phyloP scores from a whole-genome alignment of 2,329 filamentous ascomycete genomes.

The Phoma sp. region DNA sequence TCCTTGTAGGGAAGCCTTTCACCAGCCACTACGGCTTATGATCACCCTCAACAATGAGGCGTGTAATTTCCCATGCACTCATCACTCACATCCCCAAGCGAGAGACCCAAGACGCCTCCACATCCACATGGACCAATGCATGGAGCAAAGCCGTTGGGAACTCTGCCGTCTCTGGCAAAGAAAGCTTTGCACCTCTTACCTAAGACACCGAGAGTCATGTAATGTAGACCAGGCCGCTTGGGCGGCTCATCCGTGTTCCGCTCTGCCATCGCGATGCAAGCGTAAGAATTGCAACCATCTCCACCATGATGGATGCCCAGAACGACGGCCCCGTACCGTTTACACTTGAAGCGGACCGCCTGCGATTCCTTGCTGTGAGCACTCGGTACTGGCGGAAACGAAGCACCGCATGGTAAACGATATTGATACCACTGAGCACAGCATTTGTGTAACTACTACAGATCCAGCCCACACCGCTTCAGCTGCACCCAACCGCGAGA shows the following conservation, averaged over 20 bases:
- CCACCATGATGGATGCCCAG: constrained; percentile 32
- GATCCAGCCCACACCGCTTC: constrained; percentile 38
- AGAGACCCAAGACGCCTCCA: constrained; percentile 7
- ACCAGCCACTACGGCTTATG: neutral
- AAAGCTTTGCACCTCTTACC: constrained; percentile 17
- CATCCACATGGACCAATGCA: constrained; percentile 9
- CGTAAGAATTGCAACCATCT: constrained; percentile 22
- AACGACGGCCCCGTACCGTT: constrained; percentile 16
- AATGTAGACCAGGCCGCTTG: constrained; percentile 1
- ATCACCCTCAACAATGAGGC: constrained; percentile 20
- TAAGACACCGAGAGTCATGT: constrained; percentile 15
- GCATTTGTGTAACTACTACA: constrained; percentile 34
- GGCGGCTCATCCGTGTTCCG: constrained; percentile 9
- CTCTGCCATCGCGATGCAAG: constrained; percentile 20
- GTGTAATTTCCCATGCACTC: constrained; percentile 15
- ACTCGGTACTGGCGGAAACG: constrained; percentile 8
- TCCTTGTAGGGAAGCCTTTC: constrained; percentile 4
- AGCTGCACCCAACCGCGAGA: constrained; percentile 28
- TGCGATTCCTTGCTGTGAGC: constrained; percentile 19
- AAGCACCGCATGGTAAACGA: constrained; percentile 30
- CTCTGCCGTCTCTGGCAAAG: constrained; percentile 9
- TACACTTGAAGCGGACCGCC: constrained; percentile 19
- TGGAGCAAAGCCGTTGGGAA: constrained; percentile 14
- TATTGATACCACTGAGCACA: constrained; percentile 42
- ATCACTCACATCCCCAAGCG: constrained; percentile 3